Evolutionary conservation across 148 eudicot species (phyloP).

Genomic region (Rhododendron vialii): DNA sequence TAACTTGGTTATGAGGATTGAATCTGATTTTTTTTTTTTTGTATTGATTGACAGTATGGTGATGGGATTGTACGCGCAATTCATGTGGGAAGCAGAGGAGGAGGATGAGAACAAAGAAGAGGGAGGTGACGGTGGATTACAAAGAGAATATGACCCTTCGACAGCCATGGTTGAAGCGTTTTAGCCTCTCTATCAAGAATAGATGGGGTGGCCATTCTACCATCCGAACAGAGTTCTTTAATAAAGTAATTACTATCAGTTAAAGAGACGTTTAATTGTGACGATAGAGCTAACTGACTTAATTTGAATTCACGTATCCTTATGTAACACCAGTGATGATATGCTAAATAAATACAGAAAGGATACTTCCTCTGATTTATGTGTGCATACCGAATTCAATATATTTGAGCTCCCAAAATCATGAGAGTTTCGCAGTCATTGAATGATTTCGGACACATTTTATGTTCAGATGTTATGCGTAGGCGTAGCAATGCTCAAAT

Average conservation of each 20-base stretch:
- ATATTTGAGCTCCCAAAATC: neutral
- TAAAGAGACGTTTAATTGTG: neutral
- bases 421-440: too few relatives aligned
- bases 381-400: too few relatives aligned
- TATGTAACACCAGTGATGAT: neutral
- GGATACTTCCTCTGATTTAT: too few relatives aligned
- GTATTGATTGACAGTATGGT: conserved; percentile 35
- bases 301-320: neutral
- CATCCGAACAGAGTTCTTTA: neutral
- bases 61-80: conserved; percentile 71
- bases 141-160: conserved; percentile 1
- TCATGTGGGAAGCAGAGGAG: conserved; percentile 74
- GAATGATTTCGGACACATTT: too few relatives aligned
- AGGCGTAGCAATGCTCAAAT: too few relatives aligned
- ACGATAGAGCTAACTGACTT: neutral
- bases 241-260: neutral
- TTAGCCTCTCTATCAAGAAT: neutral
- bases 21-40: neutral
- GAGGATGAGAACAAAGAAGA: conserved; percentile 39
- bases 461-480: too few relatives aligned
- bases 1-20: neutral
- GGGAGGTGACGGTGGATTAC: neutral
- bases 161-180: conserved; percentile 19
- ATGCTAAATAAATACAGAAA: neutral
- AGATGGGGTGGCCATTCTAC: neutral